A percentile compares a stretch with the other conserved stretches of the same genome.
These are phyloP conservation scores for Herpotrichia juniperi DNA, from an alignment of 2,329 filamentous ascomycete genomes.

Conservation along the genomic window DNA sequence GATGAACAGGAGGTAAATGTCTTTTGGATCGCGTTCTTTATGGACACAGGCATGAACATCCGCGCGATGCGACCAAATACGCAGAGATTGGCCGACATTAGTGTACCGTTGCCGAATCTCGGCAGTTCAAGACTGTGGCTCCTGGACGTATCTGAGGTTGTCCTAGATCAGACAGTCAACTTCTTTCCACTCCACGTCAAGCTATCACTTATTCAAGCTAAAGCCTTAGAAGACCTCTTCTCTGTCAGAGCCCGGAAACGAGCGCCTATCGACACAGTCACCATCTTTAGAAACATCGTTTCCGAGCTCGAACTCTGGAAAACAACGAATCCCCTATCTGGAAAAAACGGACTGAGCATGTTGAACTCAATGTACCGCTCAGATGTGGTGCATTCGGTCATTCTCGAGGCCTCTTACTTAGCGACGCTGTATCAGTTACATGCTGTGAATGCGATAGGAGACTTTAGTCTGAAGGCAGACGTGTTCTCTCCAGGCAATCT, in stretches of 20 bases:
- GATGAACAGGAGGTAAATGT: neutral
- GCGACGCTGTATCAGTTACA: neutral
- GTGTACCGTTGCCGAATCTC: neutral
- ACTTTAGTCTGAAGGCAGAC: neutral
- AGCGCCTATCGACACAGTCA: neutral
- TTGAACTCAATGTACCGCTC: neutral
- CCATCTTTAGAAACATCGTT: neutral
- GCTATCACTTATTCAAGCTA: neutral
- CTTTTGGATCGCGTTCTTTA: neutral
- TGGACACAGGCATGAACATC: neutral
- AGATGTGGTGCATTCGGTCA: neutral
- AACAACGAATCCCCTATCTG: neutral
- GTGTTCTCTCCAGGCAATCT: neutral
- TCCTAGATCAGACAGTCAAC: neutral
- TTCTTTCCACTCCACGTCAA: neutral
- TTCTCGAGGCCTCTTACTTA: neutral
- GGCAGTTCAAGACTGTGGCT: neutral
- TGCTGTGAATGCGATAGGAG: neutral
- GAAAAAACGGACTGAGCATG: neutral
- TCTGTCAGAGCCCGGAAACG: neutral
- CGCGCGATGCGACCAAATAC: neutral
- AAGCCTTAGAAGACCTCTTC: neutral
- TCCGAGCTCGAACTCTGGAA: neutral
- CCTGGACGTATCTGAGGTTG: neutral
- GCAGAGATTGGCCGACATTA: neutral